Evolutionary conservation across 2,329 filamentous ascomycete species (phyloP), one percentile per base, ranked within the genome.

Genomic region (Fusarium brevicatenulatum): DNA sequence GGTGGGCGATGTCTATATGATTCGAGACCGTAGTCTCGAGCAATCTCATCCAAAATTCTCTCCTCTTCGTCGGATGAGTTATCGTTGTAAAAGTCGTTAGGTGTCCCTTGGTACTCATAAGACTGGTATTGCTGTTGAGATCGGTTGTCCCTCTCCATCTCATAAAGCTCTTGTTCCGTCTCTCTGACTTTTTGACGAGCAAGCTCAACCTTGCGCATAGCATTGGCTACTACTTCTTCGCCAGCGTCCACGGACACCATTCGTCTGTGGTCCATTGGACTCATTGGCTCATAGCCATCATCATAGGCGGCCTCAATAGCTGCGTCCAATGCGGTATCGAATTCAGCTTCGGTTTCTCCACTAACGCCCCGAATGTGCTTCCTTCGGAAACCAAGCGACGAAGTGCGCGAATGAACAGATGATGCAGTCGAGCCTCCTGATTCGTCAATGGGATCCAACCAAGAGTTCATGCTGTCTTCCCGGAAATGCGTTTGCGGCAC

Each of bases 251-350:
- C 83, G 78, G 30, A 81, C 79, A 50, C 82, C 78, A 63, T 72
- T 36, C 12, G 57, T 18, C 67, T 72, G n/a, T 79, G 74, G n/a
- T 86, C 82, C 30, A 85, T 83, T 11, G 86, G 81, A 23, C 87
- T 86, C 80, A 89, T 90, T 8, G 93, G 93, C 78, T 97, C 95
- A 71, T 94, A 93, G 2, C 93, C 93, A 71, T 98, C 95, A 80
- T 97, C 93, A 80, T 98, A 99, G 9, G 95, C 96, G 56, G 95
- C 95, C 81, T 98, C 96, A 13, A 98, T 95, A 19, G 96, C 96
- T 30, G 95, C 95, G 83, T 98, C 95, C 47, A 98, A 86, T 8
- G 96, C 96, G 13, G 94, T 95, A 82, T 98, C 95, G 74, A 98
- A 97, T 78, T 97, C 95, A 11, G 93, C 92, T 80, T 97, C 94